Base-by-base conservation (phyloP, 2,329 filamentous ascomycete genomes). In the Diplocarpon rosae region DNA sequence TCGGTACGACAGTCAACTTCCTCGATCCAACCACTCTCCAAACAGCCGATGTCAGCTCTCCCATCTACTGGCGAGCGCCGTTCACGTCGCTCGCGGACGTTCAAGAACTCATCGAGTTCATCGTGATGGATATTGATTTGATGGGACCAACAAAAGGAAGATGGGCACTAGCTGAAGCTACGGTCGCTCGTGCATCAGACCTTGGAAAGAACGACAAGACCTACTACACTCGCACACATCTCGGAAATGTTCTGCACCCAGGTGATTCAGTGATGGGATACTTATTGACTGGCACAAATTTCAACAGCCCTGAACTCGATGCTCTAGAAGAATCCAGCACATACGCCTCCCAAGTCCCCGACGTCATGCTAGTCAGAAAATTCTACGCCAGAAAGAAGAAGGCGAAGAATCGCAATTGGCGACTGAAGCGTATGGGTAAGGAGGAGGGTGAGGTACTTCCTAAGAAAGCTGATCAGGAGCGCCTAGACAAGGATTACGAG, bases 241-340 rank as follows among this genome's bases (percentile, higher is more conserved):
- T 98, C 5, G 92, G 90, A 37, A 78, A 78, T 44, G 72, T 95
- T 37, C 70, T 98, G 11, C 84, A 93, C 58, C 78, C 86, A 0
- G 92, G 92, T 42, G 92, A 98, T 67, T 89, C 85, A 0, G 92
- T 83, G 4, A 80, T 98, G 74, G 92, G 92, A n/a, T 98, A 95
- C 63, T 78, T 94, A 64, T 67, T 98, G 39, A 80, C 78, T 4
- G 89, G 87, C 39, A 81, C 87, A 43, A 94, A 94, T 64, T 95
- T 90, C 72, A 96, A 98, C 73, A 92, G 88, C 61, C 70, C 75
- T 9, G 76, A 93, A 55, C 88, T 83, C 55, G 88, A 95, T 56
- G 84, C 81, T 5, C 74, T 95, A 29, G 88, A 95, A 64, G 66
- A 75, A 40, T 87, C 81, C 42, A 78, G 78, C 63, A 78, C 81